phyloP scores from a whole-genome alignment of 352 stramenopile genomes.

The Phytophthora pseudosyringae region DNA sequence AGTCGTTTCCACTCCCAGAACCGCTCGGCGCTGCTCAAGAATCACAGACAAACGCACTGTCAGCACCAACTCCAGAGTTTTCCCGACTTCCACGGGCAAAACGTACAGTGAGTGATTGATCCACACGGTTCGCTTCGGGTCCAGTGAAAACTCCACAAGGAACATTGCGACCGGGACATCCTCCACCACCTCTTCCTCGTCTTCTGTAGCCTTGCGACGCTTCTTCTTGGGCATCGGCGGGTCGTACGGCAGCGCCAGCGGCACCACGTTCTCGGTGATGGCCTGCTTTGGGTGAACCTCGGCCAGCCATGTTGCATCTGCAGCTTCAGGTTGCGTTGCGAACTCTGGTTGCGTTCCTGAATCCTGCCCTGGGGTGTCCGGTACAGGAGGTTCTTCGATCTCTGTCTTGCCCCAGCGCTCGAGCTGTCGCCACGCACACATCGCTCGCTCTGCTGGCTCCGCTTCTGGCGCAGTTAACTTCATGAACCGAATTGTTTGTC shows the following conservation, averaged over 20 bases:
- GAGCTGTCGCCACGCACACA: constrained; percentile 44
- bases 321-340: not conserved
- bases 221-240: constrained; percentile 21
- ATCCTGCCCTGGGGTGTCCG: not conserved
- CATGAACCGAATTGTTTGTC: constrained; percentile 51
- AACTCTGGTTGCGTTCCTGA: not conserved
- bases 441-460: constrained; percentile 27
- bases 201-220: constrained; percentile 14
- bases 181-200: constrained; percentile 24
- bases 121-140: constrained; percentile 65
- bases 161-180: constrained; percentile 65
- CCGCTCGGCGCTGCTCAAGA: constrained; percentile 39
- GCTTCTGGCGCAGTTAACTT: constrained; percentile 24
- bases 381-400: not conserved
- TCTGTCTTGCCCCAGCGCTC: constrained; percentile 30
- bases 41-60: constrained; percentile 8
- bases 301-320: constrained; percentile 27
- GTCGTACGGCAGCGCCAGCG: constrained; percentile 28
- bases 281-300: constrained; percentile 43
- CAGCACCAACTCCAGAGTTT: not conserved
- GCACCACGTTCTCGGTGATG: constrained; percentile 36
- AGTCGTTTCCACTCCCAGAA: constrained; percentile 59
- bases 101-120: constrained; percentile 74
- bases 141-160: constrained; percentile 74
- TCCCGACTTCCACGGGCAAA: not conserved